Conservation (phyloP, 2,329 filamentous ascomycete species). For the Teratosphaeria destructans region DNA sequence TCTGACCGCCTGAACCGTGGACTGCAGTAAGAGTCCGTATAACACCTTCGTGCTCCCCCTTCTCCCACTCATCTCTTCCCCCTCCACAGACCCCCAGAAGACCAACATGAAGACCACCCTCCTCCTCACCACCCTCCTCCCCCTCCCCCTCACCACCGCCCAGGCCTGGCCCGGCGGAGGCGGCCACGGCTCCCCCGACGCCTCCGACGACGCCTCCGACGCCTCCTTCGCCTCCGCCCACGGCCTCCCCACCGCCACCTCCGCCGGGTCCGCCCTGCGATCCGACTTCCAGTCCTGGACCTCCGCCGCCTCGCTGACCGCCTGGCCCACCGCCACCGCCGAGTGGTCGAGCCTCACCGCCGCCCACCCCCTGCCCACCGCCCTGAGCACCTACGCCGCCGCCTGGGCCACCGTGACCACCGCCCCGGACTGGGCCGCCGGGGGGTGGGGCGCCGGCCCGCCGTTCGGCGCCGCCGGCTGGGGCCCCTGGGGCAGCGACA, state of each 20-base stretch:
- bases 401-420: slow-evolving; percentile 6
- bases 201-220: slow-evolving; percentile 4
- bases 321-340: slow-evolving; percentile 16
- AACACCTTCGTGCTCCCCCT: no score
- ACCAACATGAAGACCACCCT: slow-evolving; percentile 1
- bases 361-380: slow-evolving; percentile 18
- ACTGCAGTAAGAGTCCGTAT: no score
- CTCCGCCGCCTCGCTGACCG: slow-evolving; percentile 15
- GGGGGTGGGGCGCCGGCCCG: background rate
- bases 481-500: slow-evolving; percentile 22
- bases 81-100: background rate
- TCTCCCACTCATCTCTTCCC: background rate
- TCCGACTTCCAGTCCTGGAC: slow-evolving; percentile 15
- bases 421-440: background rate
- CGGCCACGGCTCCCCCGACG: background rate
- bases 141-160: slow-evolving; percentile 5
- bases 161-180: background rate
- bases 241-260: slow-evolving; percentile 15
- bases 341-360: slow-evolving; percentile 22
- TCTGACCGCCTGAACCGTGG: no score
- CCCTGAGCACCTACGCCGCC: slow-evolving; percentile 10
- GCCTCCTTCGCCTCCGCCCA: slow-evolving; percentile 14
- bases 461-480: slow-evolving; percentile 20
- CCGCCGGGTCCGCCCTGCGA: slow-evolving; percentile 15
- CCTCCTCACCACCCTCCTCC: slow-evolving; percentile 5